Conservation (phyloP, 2,329 filamentous ascomycete genomes). For the Diaporthe ilicicola region DNA sequence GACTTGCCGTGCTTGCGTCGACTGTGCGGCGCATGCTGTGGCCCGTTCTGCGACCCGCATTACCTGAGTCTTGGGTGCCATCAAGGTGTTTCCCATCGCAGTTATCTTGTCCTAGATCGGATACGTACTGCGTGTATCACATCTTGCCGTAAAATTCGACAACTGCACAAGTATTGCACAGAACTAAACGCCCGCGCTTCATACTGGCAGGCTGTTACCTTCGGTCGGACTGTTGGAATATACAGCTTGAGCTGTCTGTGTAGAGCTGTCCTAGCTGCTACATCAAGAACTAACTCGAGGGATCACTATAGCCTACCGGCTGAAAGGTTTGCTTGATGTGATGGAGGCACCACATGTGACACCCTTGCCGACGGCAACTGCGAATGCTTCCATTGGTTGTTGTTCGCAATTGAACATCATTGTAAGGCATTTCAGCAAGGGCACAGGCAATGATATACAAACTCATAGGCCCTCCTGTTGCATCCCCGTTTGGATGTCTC, state of each 20-base stretch:
- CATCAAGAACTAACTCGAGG: too few species aligned
- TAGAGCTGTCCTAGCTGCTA: neutral
- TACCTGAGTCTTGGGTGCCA: neutral
- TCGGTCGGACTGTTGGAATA: too few species aligned
- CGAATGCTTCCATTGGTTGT: too few species aligned
- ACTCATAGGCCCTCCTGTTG: too few species aligned
- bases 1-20: slow-evolving; percentile 7
- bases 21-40: slow-evolving; percentile 20
- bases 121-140: neutral
- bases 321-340: too few species aligned
- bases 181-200: neutral
- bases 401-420: too few species aligned
- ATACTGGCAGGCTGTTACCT: neutral
- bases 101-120: neutral
- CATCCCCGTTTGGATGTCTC: too few species aligned
- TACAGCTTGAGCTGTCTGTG: neutral
- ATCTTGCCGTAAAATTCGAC: neutral
- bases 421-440: too few species aligned
- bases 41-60: slow-evolving; percentile 24
- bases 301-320: too few species aligned
- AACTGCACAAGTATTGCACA: neutral
- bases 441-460: too few species aligned
- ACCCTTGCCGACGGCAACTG: too few species aligned
- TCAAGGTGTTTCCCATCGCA: neutral
- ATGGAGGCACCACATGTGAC: too few species aligned